Base-by-base conservation (phyloP, 352 stramenopile species). In the Globisporangium spinosum region DNA sequence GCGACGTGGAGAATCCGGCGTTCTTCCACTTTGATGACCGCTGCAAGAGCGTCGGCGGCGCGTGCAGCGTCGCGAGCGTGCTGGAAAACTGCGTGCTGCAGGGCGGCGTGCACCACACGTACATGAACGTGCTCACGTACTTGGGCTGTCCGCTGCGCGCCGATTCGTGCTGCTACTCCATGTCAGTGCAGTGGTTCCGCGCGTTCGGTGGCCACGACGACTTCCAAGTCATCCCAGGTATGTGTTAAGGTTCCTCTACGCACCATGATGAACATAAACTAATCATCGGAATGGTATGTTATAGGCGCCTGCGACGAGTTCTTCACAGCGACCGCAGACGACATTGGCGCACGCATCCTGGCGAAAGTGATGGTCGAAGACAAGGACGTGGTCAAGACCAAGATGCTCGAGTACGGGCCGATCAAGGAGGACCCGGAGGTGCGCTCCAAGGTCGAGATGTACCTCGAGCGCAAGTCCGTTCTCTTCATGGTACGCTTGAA, bases 401-500 rank as follows among this genome's bases (percentile, higher is more conserved):
- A 91, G 62, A 89, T 93, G 76, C 77, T 93, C 49, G 87, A 95
- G 74, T 92, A 89, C 62, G 85, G 85, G 70, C 87, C 87, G 2
- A 91, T 95, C 62, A 87, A 91, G 56, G 87, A 90, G 67, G 87
- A 95, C 70, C 85, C 87, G 2, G 79, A 91, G n/a, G 83, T 95
- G 22, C 81, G 87, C 45, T 91, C 79, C 70, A 93, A 92, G 67
- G 87, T 95, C n/a, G 87, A 95, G 71, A 89, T 84, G 71, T 90
- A 93, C 58, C 70, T 95, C 29, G 87, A 93, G 57, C 74, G 83
- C n/a, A 81, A 87, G 40, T 91, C 87, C 0, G 85, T 93, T 45
- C 76, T 93, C 20, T 95, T 93, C 53, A 95, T 93, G 87, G 76
- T 80, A 58, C n/a, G 66, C 29, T 32, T 32, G 7, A 32, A 32